Evolutionary conservation across 768 basidiomycete genomes (phyloP), one percentile per base, ranked within the genome.

Genomic region (Lactifluus hygrophoroides): DNA sequence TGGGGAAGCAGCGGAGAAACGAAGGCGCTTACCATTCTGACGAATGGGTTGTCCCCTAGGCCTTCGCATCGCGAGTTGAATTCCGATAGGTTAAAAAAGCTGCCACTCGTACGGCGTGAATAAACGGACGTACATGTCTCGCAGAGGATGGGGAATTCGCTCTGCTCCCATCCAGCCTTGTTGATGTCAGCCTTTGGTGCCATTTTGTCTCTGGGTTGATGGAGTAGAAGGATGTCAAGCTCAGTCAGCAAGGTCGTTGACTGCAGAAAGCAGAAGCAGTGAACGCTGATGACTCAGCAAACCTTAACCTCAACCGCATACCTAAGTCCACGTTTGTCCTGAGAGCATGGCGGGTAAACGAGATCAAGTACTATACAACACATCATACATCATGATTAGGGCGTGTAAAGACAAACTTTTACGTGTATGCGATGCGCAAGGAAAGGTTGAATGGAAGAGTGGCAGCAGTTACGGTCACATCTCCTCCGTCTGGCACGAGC

Each of bases 21-120:
- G n/a, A n/a, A n/a, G n/a, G n/a, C n/a, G n/a, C n/a, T 64, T 63
- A 93, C 94, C 94, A 97, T 98, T 64, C 92, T 83, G 52, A 95
- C 82, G 74, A 95, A 99, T 0, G 94, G 90, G 73, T 91, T 94
- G 67, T 82, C 79, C 47, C 92, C 92, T 32, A 95, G 75, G 74
- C 90, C 90, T 91, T 28, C 28, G 49, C 54, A 44, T 34, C 19
- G 30, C 35, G 5, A 32, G 32, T 32, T 5, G 32, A n/a, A n/a
- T n/a, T n/a, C n/a, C n/a, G n/a, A n/a, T 28, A 46, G 16, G 37
- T 32, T 30, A 40, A 14, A 11, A 21, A 23, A 37, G 2, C 6
- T 35, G 2, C 30, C 2, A 4, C 2, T 6, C 19, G 10, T 35
- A 32, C 8, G 37, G 34, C 14, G 51, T 16, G 19, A 13, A 51